These are phyloP conservation scores for Candida xiaguanensis DNA, from an alignment of 805 yeast species.

Conservation along the genomic window DNA sequence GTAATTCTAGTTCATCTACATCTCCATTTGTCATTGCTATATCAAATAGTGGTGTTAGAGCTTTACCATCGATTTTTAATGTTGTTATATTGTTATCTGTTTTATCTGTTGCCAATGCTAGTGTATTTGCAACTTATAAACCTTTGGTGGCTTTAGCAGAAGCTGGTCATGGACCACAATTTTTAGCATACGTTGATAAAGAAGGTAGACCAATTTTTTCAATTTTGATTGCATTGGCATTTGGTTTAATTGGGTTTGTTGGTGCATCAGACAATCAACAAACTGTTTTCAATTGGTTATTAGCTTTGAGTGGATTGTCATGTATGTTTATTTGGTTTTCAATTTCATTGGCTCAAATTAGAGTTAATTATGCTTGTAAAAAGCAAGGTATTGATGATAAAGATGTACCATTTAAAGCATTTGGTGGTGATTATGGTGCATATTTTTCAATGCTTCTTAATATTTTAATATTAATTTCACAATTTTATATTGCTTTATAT, in stretches of 20 bases:
- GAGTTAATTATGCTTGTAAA: conserved; percentile 55
- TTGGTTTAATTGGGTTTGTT: conserved; percentile 35
- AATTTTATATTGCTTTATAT: conserved; percentile 27
- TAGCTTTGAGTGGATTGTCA: conserved; percentile 34
- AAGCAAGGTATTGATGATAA: conserved; percentile 59
- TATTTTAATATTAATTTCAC: conserved; percentile 20
- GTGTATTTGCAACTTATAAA: conserved; percentile 66
- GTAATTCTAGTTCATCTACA: conserved; percentile 52
- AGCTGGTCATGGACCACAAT: conserved; percentile 59
- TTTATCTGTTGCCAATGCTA: conserved; percentile 68
- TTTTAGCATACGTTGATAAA: conserved; percentile 31
- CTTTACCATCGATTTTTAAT: conserved; percentile 66
- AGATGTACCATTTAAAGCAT: conserved; percentile 67
- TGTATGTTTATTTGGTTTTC: conserved; percentile 38
- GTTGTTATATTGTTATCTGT: conserved; percentile 68
- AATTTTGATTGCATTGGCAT: conserved; percentile 22
- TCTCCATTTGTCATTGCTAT: conserved; percentile 78
- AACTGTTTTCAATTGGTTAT: conserved; percentile 34
- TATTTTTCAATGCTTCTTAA: conserved; percentile 20
- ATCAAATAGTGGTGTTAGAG: conserved; percentile 53
- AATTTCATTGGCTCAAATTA: conserved; percentile 33
- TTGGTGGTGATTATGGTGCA: conserved; percentile 44
- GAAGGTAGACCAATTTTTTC: conserved; percentile 36
- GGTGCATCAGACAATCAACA: conserved; percentile 22
- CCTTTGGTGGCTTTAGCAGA: conserved; percentile 60